Conservation (phyloP, 2,329 filamentous ascomycete species). For the Fusarium piperis region DNA sequence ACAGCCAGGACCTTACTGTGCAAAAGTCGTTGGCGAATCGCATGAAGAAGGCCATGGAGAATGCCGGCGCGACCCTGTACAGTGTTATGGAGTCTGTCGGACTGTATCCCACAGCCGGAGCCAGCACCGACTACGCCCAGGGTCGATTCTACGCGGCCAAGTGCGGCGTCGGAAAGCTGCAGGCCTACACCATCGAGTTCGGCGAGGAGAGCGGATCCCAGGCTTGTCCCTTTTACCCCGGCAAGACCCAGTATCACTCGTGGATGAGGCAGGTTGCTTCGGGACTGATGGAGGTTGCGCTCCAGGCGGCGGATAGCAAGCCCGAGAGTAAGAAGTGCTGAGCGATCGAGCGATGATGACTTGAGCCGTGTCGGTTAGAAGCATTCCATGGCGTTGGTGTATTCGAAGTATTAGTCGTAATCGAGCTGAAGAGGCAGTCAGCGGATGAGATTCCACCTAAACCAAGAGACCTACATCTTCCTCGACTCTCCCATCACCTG, state of each 20-base stretch:
- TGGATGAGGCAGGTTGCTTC: conserved; percentile 57
- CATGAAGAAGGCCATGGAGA: conserved; percentile 53
- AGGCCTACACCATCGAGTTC: conserved; percentile 59
- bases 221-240: conserved; percentile 58
- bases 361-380: not conserved
- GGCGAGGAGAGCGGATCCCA: conserved; percentile 42
- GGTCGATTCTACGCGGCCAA: conserved; percentile 52
- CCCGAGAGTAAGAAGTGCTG: conserved; percentile 28
- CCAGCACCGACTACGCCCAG: conserved; percentile 58
- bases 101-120: conserved; percentile 58
- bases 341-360: not conserved
- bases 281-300: conserved; percentile 59
- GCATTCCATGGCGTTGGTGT: not conserved
- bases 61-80: conserved; percentile 51
- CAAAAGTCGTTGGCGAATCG: conserved; percentile 46
- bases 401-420: not conserved
- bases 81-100: conserved; percentile 50
- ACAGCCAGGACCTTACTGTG: conserved; percentile 47
- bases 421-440: not conserved
- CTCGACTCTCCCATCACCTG: not conserved
- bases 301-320: conserved; percentile 41
- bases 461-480: not conserved
- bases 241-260: conserved; percentile 51
- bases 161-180: conserved; percentile 50
- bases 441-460: not conserved